phyloP scores from a whole-genome alignment of 1,139 yeast genomes.

The Candida glucosophila region DNA sequence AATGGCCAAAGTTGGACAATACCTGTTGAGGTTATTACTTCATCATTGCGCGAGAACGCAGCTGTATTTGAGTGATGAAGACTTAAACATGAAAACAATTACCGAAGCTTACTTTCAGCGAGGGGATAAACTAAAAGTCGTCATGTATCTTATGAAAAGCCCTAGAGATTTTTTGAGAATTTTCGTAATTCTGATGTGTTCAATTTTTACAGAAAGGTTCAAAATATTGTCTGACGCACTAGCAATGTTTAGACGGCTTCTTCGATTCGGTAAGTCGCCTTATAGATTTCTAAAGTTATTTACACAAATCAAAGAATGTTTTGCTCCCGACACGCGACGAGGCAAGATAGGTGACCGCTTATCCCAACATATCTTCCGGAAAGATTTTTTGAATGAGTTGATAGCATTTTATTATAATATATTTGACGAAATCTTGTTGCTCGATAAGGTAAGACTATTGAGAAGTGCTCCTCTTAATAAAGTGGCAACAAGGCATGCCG shows the following conservation, averaged over 20 bases:
- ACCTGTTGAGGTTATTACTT: slow-evolving; percentile 44
- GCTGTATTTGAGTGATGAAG: slow-evolving; percentile 24
- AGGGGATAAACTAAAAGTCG: slow-evolving; percentile 24
- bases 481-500: slow-evolving; percentile 43
- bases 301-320: too few species aligned
- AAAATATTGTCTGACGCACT: slow-evolving; percentile 42
- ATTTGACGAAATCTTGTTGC: slow-evolving; percentile 50
- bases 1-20: slow-evolving; percentile 56
- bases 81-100: slow-evolving; percentile 22
- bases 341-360: too few species aligned
- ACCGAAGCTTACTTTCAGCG: slow-evolving; percentile 24
- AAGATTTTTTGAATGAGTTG: slow-evolving; percentile 33
- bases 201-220: slow-evolving; percentile 29
- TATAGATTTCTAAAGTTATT: slow-evolving; percentile 38
- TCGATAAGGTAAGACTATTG: slow-evolving; percentile 47
- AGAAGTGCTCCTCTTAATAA: slow-evolving; percentile 24
- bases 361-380: too few species aligned
- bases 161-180: slow-evolving; percentile 35
- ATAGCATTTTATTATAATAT: slow-evolving; percentile 53
- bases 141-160: slow-evolving; percentile 29
- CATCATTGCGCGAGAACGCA: slow-evolving; percentile 39
- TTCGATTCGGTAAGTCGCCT: slow-evolving; percentile 68
- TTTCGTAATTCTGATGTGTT: slow-evolving; percentile 21
- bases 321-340: slow-evolving; percentile 2
- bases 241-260: slow-evolving; percentile 55